Evolutionary conservation across 2,329 filamentous ascomycete genomes (phyloP).

Genomic region (Penicillium sp.): DNA sequence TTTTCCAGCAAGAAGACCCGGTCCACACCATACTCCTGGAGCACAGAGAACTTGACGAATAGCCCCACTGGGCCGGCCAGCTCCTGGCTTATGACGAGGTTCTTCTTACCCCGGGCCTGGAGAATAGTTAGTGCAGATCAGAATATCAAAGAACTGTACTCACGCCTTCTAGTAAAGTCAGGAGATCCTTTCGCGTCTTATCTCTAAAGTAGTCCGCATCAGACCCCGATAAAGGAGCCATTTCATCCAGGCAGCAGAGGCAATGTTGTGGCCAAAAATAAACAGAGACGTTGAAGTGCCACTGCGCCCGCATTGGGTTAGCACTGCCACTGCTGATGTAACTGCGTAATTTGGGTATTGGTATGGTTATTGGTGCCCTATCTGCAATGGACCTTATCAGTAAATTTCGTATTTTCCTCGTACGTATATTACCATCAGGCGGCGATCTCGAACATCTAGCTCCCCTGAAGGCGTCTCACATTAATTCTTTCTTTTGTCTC

Average conservation of each 20-base stretch:
- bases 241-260: constrained; percentile 22
- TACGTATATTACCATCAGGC: constrained; percentile 6
- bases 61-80: constrained; percentile 86
- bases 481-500: constrained; percentile 9
- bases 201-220: constrained; percentile 49
- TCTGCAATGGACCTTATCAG: neutral
- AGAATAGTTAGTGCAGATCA: constrained; percentile 20
- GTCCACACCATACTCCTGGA: constrained; percentile 96
- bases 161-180: constrained; percentile 92
- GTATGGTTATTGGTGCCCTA: neutral
- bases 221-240: constrained; percentile 25
- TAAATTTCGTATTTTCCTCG: neutral
- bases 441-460: constrained; percentile 10
- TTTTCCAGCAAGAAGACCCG: constrained; percentile 98
- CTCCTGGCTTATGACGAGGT: constrained; percentile 86
- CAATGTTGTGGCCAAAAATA: constrained; percentile 22
- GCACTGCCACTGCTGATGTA: constrained; percentile 14
- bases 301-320: constrained; percentile 18
- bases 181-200: constrained; percentile 76
- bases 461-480: constrained; percentile 14
- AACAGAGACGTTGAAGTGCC: constrained; percentile 17
- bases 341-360: constrained; percentile 14
- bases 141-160: constrained; percentile 49
- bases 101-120: constrained; percentile 98
- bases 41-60: constrained; percentile 89